phyloP scores from a whole-genome alignment of 805 yeast species.

The Clavispora asparagi region DNA sequence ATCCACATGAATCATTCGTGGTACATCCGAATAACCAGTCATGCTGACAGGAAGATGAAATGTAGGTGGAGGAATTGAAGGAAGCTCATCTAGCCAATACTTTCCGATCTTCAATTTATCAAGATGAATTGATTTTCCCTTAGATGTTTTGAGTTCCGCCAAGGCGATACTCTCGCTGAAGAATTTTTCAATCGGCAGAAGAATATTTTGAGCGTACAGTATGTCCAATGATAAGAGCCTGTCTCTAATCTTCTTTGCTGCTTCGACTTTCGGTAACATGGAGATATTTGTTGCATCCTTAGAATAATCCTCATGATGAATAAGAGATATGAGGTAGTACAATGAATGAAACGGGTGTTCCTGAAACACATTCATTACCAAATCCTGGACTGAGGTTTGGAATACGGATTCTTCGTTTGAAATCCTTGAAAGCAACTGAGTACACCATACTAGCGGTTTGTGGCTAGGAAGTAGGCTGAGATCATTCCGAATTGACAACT shows the following conservation, averaged over 20 bases:
- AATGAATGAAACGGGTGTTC: conserved; percentile 72
- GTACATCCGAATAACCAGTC: conserved; percentile 41
- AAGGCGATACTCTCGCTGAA: conserved; percentile 47
- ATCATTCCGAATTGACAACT: conserved; percentile 32
- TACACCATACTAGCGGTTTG: conserved; percentile 74
- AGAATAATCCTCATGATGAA: conserved; percentile 37
- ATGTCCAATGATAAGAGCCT: conserved; percentile 24
- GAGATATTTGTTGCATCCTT: conserved; percentile 21
- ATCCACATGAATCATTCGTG: conserved; percentile 44
- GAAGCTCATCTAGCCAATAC: conserved; percentile 47
- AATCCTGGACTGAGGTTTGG: conserved; percentile 46
- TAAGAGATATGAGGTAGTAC: conserved; percentile 56
- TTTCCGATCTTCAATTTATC: conserved; percentile 36
- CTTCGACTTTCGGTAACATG: conserved; percentile 43
- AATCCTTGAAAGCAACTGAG: conserved; percentile 73
- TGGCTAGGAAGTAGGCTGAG: conserved; percentile 46
- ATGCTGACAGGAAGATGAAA: conserved; percentile 36
- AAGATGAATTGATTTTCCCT: conserved; percentile 27
- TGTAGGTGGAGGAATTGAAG: conserved; percentile 67
- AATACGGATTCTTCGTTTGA: conserved; percentile 45
- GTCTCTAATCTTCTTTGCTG: conserved; percentile 46
- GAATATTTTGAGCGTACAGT: conserved; percentile 20
- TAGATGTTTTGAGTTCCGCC: conserved; percentile 42
- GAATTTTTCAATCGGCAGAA: conserved; percentile 45
- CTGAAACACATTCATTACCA: conserved; percentile 43